Evolutionary conservation across 2,329 filamentous ascomycete genomes (phyloP), one percentile per base, ranked within the genome.

Genomic region (Cladosporium halotolerans): DNA sequence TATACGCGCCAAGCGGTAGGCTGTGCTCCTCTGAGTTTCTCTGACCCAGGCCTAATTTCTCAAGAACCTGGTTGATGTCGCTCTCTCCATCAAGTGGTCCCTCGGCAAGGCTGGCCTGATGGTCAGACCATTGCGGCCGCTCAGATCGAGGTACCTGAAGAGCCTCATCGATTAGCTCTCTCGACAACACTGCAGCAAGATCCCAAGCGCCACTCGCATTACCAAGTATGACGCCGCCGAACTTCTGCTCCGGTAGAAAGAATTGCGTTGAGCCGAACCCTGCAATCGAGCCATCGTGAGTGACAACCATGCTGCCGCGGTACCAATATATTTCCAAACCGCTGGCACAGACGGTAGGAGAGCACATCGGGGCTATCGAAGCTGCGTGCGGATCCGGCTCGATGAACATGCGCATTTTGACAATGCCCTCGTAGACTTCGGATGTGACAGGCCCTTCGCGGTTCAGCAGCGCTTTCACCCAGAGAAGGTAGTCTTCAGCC

Each of bases 401-500:
- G 9, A 45, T 39, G n/a, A 66, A 39, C 4, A 63, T 63, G 7
- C 66, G 61, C n/a, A 59, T 58, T 13, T 46, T 55, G n/a, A 57
- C 53, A 10, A 67, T 57, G 3, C 58, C 60, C 36, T 65, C 43
- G 39, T 64, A 63, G 19, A 66, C 34, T 4, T 56, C 53, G 11
- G 58, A 43, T 4, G 53, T 62, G 32, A 70, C 58, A 6, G 63
- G 67, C 0, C 39, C 51, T 49, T 64, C 57, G 10, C 60, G 62
- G 33, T 64, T 40, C 45, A 71, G 58, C 40, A 71, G 56, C 2
- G 63, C 63, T 47, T 62, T 58, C 5, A 69, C 56, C 38, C 54
- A 71, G 48, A 59, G 61, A 41, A 63, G 60, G 39, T 64, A 68
- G 54, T 71, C 69, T 39, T 59, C 62, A 11, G 58, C 63, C 36